Conservation (phyloP, 169 alveolate genomes). For the Cryptosporidium muris region DNA sequence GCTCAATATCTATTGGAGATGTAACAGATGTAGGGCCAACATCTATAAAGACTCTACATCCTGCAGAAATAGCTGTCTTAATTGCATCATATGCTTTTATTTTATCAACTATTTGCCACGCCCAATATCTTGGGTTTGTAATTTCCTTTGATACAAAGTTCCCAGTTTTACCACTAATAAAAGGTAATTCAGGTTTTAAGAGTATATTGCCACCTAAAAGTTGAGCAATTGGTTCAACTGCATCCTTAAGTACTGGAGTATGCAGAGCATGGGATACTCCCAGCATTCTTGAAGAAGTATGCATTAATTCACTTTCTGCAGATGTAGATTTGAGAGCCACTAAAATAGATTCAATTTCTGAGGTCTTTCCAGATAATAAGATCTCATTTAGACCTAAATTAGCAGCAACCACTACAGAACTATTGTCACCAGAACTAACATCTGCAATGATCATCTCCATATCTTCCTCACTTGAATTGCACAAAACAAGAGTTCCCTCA, state of each 20-base stretch:
- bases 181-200: slow-evolving; percentile 70
- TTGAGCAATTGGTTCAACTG: slow-evolving; percentile 73
- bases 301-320: neutral
- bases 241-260: slow-evolving; percentile 11
- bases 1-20: neutral
- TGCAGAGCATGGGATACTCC: slow-evolving; percentile 18
- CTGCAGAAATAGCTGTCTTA: slow-evolving; percentile 20
- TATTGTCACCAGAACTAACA: slow-evolving; percentile 73
- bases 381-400: slow-evolving; percentile 73
- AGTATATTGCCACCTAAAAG: slow-evolving; percentile 72
- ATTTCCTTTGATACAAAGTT: slow-evolving; percentile 50
- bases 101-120: slow-evolving; percentile 40
- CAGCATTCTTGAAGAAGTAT: slow-evolving; percentile 11
- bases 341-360: slow-evolving; percentile 74
- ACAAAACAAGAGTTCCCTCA: slow-evolving; percentile 72
- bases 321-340: slow-evolving; percentile 60
- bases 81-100: slow-evolving; percentile 6
- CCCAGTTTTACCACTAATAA: slow-evolving; percentile 77
- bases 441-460: slow-evolving; percentile 82
- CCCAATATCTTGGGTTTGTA: slow-evolving; percentile 49
- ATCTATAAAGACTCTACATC: slow-evolving; percentile 2
- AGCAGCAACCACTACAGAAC: slow-evolving; percentile 70
- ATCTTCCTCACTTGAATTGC: slow-evolving; percentile 75
- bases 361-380: slow-evolving; percentile 75
- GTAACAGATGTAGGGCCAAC: slow-evolving; percentile 28